phyloP scores from a whole-genome alignment of 495 filamentous ascomycete species.

The Xylaria curta region DNA sequence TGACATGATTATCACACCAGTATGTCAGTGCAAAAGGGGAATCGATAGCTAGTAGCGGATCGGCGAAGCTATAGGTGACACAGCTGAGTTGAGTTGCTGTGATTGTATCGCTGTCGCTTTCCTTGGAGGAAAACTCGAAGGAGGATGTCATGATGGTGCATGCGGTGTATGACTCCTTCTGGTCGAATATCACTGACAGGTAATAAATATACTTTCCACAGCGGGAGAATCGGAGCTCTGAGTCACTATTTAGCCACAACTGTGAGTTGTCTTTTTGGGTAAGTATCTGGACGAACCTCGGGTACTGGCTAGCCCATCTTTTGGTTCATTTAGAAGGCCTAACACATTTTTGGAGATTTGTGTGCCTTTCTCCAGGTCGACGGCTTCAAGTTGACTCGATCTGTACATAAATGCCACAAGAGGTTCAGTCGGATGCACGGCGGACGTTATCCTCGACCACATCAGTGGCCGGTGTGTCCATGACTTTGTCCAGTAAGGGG shows the following conservation, averaged over 20 bases:
- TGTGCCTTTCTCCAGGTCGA: not conserved
- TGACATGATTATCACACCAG: conserved; percentile 1
- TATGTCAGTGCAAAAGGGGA: conserved; percentile 10
- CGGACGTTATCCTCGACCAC: conserved; percentile 1
- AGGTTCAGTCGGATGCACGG: not conserved
- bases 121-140: not conserved
- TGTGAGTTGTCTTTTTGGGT: not conserved
- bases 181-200: not conserved
- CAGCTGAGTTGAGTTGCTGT: not conserved
- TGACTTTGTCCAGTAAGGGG: conserved; percentile 15
- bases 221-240: conserved; percentile 11
- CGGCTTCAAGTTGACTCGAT: not conserved
- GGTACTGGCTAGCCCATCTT: not conserved
- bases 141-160: not conserved
- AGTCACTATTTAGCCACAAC: not conserved
- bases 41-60: not conserved
- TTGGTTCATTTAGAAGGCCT: not conserved
- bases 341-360: not conserved
- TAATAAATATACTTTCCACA: conserved; percentile 12
- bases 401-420: conserved; percentile 8
- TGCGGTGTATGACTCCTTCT: not conserved
- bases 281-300: conserved; percentile 1
- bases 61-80: not conserved
- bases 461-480: conserved; percentile 3
- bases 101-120: not conserved